Conservation (phyloP, 1,284 basidiomycete species). For the Neolentinus lepideus region DNA sequence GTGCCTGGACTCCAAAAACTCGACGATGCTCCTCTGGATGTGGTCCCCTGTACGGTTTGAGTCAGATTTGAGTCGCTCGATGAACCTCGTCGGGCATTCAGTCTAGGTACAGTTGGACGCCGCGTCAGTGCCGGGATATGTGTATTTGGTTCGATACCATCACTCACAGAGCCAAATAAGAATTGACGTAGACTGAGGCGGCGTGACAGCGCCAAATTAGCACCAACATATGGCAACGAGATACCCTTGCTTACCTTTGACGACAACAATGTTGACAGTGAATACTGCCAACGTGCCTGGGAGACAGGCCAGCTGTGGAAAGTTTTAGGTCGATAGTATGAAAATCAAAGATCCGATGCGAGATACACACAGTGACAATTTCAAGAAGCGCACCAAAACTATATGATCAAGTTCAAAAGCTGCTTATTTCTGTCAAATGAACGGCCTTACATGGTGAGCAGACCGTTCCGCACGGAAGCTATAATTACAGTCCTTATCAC, state of each 20-base stretch:
- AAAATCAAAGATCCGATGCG: neutral
- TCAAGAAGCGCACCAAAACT: neutral
- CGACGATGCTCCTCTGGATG: neutral
- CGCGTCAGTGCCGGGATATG: neutral
- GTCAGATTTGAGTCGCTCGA: neutral
- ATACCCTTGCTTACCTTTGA: neutral
- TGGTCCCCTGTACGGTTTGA: neutral
- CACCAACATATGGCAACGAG: neutral
- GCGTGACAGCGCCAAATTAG: neutral
- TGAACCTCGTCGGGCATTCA: neutral
- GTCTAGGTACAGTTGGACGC: no score
- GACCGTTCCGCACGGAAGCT: neutral
- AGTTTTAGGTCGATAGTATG: neutral
- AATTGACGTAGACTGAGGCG: neutral
- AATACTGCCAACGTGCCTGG: neutral
- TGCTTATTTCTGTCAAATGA: neutral
- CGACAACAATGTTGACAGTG: neutral
- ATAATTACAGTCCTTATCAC: neutral
- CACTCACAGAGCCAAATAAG: neutral
- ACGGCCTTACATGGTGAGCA: neutral
- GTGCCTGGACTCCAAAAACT: neutral
- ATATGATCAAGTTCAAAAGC: neutral
- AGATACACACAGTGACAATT: neutral
- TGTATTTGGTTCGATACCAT: neutral
- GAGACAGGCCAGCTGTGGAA: neutral